These are phyloP conservation scores for Ophiobolus disseminans DNA, from an alignment of 2,329 filamentous ascomycete genomes.

Conservation along the genomic window DNA sequence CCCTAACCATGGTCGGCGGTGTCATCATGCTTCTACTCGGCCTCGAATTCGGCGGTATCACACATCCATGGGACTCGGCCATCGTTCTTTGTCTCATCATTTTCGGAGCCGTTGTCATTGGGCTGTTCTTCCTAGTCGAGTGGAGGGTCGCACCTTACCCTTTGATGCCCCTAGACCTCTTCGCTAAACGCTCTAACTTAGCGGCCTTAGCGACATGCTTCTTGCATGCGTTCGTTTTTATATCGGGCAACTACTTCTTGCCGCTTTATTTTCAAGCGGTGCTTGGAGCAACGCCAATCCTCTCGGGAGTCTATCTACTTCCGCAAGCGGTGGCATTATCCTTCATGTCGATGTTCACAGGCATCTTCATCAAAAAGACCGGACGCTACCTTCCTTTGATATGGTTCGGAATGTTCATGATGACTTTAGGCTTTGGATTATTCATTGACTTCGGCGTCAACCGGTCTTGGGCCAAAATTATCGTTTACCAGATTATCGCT, in stretches of 20 bases:
- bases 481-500: conserved; percentile 49
- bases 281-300: conserved; percentile 70
- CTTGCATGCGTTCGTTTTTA: conserved; percentile 78
- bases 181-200: conserved; percentile 70
- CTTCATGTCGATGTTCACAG: conserved; percentile 64
- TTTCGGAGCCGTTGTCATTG: conserved; percentile 70
- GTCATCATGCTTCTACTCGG: conserved; percentile 88
- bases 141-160: conserved; percentile 76
- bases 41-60: conserved; percentile 80
- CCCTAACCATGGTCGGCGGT: conserved; percentile 72
- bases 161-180: conserved; percentile 77
- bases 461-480: conserved; percentile 49
- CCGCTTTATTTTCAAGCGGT: conserved; percentile 86
- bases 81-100: conserved; percentile 79
- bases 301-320: conserved; percentile 77
- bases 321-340: conserved; percentile 74
- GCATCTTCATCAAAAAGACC: conserved; percentile 58
- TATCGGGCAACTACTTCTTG: conserved; percentile 78
- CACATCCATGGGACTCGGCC: conserved; percentile 75
- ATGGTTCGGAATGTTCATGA: conserved; percentile 45
- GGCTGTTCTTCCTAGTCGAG: conserved; percentile 75
- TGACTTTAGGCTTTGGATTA: conserved; percentile 49
- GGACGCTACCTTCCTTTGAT: conserved; percentile 54
- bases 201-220: conserved; percentile 72
- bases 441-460: conserved; percentile 46